Conservation (phyloP, 495 filamentous ascomycete genomes). For the Echria macrotheca region DNA sequence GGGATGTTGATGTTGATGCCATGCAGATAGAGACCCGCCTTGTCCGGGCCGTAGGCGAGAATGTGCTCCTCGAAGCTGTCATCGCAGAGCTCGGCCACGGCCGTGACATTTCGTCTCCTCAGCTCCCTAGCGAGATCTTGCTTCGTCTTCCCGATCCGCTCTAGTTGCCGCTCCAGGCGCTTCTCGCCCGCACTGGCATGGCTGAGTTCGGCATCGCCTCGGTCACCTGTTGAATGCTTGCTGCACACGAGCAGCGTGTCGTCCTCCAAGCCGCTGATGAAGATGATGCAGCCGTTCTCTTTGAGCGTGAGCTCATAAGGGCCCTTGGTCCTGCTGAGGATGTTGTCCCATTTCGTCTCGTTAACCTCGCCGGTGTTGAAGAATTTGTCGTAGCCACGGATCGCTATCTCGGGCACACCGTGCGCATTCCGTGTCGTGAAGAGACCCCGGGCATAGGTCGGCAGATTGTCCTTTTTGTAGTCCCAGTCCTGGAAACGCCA, state of each 20-base stretch:
- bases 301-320: conserved; percentile 96
- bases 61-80: conserved; percentile 97
- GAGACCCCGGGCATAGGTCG: conserved; percentile 85
- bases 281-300: conserved; percentile 98
- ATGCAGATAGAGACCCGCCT: conserved; percentile 90
- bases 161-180: conserved; percentile 79
- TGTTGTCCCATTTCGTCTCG: conserved; percentile 75
- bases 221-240: conserved; percentile 88
- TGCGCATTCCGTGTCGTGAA: conserved; percentile 68
- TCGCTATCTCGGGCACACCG: conserved; percentile 67
- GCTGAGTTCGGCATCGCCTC: conserved; percentile 61
- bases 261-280: conserved; percentile 86
- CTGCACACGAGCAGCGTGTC: conserved; percentile 88
- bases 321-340: conserved; percentile 68
- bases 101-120: conserved; percentile 77
- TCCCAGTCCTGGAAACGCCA: conserved; percentile 95
- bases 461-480: conserved; percentile 78
- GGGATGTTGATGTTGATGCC: conserved; percentile 93
- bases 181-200: conserved; percentile 81
- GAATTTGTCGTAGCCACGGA: conserved; percentile 96
- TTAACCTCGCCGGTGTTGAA: conserved; percentile 83
- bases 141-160: conserved; percentile 65
- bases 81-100: conserved; percentile 94
- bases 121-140: conserved; percentile 70
- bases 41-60: conserved; percentile 75